Evolutionary conservation across 768 basidiomycete genomes (phyloP).

Genomic region (Ramaria rubella): DNA sequence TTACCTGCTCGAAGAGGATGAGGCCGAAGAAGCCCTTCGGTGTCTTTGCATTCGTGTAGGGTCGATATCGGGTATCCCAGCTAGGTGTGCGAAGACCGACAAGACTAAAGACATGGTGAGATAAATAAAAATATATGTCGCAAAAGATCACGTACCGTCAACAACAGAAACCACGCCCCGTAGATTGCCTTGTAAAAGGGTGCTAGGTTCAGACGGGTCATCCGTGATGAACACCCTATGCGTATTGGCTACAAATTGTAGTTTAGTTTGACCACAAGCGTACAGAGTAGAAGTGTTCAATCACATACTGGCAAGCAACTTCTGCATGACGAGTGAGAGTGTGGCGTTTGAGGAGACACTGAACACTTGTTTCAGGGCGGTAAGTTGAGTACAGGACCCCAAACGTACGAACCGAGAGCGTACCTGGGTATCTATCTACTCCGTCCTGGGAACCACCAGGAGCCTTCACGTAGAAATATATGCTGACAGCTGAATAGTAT

Average conservation of each 20-base stretch:
- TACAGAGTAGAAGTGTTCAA: not conserved
- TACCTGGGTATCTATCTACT: conserved; percentile 72
- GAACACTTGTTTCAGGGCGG: conserved; percentile 45
- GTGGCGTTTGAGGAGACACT: conserved; percentile 61
- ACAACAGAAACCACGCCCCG: conserved; percentile 74
- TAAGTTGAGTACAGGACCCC: not conserved
- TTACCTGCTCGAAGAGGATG: conserved; percentile 23
- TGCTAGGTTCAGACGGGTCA: conserved; percentile 36
- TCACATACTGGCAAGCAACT: conserved; percentile 71
- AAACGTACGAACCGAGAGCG: conserved; percentile 5
- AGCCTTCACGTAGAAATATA: conserved; percentile 36
- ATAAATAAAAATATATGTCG: not conserved
- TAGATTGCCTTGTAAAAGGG: conserved; percentile 13
- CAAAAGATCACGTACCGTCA: conserved; percentile 49
- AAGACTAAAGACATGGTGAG: conserved; percentile 43
- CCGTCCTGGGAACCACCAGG: conserved; percentile 76
- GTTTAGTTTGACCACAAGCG: conserved; percentile 6
- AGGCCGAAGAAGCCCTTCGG: conserved; percentile 69
- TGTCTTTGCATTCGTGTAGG: conserved; percentile 74
- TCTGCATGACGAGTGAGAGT: conserved; percentile 67
- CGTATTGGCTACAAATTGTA: conserved; percentile 51
- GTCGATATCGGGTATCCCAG: conserved; percentile 67
- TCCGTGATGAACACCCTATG: conserved; percentile 75
- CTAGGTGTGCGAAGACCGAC: conserved; percentile 69
- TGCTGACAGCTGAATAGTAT: conserved; percentile 3